phyloP scores from a whole-genome alignment of 805 yeast genomes.

The Metschnikowia similis region DNA sequence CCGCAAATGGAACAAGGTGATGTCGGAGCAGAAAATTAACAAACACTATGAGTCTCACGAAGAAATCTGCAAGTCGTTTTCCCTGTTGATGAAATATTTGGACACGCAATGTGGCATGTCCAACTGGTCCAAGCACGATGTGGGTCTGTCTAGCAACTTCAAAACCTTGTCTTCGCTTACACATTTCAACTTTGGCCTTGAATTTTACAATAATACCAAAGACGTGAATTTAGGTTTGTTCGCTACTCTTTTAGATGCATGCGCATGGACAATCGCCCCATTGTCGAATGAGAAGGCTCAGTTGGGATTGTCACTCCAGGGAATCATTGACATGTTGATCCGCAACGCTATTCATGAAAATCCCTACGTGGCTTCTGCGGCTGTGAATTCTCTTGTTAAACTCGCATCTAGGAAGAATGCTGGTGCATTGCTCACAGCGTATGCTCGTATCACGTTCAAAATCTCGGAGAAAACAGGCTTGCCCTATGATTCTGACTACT shows the following conservation, averaged over 20 bases:
- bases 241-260: slow-evolving; percentile 62
- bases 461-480: slow-evolving; percentile 67
- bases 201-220: slow-evolving; percentile 31
- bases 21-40: slow-evolving; percentile 39
- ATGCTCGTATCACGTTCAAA: slow-evolving; percentile 76
- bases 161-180: slow-evolving; percentile 39
- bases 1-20: slow-evolving; percentile 27
- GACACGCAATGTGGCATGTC: slow-evolving; percentile 53
- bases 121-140: slow-evolving; percentile 22
- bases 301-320: slow-evolving; percentile 51
- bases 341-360: slow-evolving; percentile 72
- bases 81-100: slow-evolving; percentile 50
- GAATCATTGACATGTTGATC: slow-evolving; percentile 69
- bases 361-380: slow-evolving; percentile 56
- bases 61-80: slow-evolving; percentile 60
- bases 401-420: slow-evolving; percentile 70
- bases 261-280: slow-evolving; percentile 58
- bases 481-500: slow-evolving; percentile 51
- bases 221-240: slow-evolving; percentile 55
- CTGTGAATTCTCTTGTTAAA: slow-evolving; percentile 58
- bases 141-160: slow-evolving; percentile 10
- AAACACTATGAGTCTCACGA: slow-evolving; percentile 58
- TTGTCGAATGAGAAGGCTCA: slow-evolving; percentile 30
- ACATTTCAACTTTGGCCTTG: slow-evolving; percentile 35
- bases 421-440: slow-evolving; percentile 62